Percentiles rank a stretch among this genome's conserved stretches.
These are phyloP conservation scores for Colletotrichum camelliae DNA, from an alignment of 2,329 filamentous ascomycete genomes.

Conservation along the genomic window DNA sequence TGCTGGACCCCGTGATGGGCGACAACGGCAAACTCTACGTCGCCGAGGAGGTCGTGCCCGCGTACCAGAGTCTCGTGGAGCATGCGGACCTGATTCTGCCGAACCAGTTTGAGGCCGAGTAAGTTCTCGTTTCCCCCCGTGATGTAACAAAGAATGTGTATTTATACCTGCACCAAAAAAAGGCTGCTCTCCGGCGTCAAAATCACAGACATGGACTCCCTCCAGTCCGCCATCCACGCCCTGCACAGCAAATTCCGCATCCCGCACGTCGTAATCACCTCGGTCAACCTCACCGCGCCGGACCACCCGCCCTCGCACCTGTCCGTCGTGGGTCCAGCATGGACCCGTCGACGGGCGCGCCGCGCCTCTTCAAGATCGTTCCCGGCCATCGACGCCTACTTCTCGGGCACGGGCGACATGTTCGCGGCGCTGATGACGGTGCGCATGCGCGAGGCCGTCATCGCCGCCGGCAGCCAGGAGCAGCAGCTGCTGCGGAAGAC, in stretches of 20 bases:
- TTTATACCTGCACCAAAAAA: not conserved
- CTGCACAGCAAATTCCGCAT: constrained; percentile 79
- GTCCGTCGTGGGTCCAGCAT: constrained; percentile 81
- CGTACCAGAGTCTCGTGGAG: constrained; percentile 80
- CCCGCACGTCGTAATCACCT: constrained; percentile 93
- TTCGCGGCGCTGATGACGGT: constrained; percentile 91
- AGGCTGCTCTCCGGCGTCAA: constrained; percentile 86
- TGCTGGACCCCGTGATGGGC: constrained; percentile 97
- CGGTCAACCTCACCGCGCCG: constrained; percentile 71
- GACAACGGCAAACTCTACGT: constrained; percentile 94
- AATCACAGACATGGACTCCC: constrained; percentile 75
- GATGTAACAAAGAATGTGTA: not conserved
- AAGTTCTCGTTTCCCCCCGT: constrained; percentile 36
- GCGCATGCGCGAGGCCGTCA: constrained; percentile 83
- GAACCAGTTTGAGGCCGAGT: constrained; percentile 98
- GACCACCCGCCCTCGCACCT: constrained; percentile 58
- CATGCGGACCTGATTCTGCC: constrained; percentile 92
- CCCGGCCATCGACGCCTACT: constrained; percentile 89
- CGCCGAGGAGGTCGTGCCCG: constrained; percentile 86
- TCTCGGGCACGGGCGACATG: constrained; percentile 97
- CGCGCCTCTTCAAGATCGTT: constrained; percentile 91
- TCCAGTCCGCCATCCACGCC: constrained; percentile 75
- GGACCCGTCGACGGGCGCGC: constrained; percentile 48
- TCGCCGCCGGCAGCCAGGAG: constrained; percentile 29
- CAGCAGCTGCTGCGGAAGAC: constrained; percentile 49